Evolutionary conservation across 257 asterid genomes (phyloP), one percentile per base, ranked within the genome.

Genomic region (Solanum sejunctum): DNA sequence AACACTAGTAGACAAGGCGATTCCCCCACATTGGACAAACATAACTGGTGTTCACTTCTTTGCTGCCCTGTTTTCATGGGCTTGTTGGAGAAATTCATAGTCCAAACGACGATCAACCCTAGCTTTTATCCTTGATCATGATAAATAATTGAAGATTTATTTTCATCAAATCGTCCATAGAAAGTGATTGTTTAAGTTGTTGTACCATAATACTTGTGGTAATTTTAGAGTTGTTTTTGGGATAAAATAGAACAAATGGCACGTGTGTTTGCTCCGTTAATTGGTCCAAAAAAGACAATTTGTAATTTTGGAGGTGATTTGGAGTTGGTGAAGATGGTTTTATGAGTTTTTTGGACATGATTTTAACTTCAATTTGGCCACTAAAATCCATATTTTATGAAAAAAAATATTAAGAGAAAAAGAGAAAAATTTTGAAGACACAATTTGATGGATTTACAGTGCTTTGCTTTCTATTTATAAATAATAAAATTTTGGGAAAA

Each of bases 241-340:
- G 90, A 81, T 73, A 90, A 60, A 90, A 86, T 61, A 90, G 82
- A 21, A 91, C 75, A 5, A 87, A 85, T 12, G 89, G 89, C 45
- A 13, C 28, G 28, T 28, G 73, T 13, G 73, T 66, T 28, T 66
- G 16, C n/a, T 66, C 73, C 43, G 92, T 79, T 26, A 88, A 23
- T 54, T 91, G 91, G 52, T 89, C 93, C 0, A 91, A 89, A 2
- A 89, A 88, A 12, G 93, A 91, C 7, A 88, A 84, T 12, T 83
- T 89, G 12, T 81, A 85, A 9, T 23, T 43, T 21, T 23, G 66
- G 90, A n/a, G 93, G 89, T 32, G 55, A 9, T 43, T 21, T 23
- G 66, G 90, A n/a, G 93, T 90, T 32, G 55, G 20, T 10, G 36
- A 43, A 10, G 56, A 71, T 71, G 7, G 56, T 43, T 71, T 71